phyloP scores from a whole-genome alignment of 441 rosid genomes.

The Viola pubescens region DNA sequence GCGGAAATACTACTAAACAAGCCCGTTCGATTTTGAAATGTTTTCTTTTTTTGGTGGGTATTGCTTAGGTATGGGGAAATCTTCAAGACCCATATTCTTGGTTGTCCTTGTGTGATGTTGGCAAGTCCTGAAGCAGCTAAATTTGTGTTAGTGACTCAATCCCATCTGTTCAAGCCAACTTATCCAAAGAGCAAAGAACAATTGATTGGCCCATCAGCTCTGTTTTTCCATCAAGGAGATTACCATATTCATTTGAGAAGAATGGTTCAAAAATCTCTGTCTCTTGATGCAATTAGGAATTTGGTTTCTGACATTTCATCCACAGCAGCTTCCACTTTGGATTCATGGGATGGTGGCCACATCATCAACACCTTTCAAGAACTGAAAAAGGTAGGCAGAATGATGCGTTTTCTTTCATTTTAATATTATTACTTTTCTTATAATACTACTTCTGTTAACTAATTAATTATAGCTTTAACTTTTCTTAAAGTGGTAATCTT shows the following conservation, averaged over 20 bases:
- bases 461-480: background rate
- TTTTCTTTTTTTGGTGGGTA: background rate
- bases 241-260: conserved; percentile 61
- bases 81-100: conserved; percentile 82
- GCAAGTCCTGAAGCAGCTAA: conserved; percentile 81
- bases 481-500: background rate
- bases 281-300: conserved; percentile 38
- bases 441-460: background rate
- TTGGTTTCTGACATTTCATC: conserved; percentile 51
- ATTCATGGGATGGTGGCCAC: conserved; percentile 42
- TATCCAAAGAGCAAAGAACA: conserved; percentile 88
- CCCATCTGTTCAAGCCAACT: conserved; percentile 79
- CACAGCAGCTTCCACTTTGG: conserved; percentile 37
- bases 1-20: too few species aligned
- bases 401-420: background rate
- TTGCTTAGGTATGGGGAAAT: conserved; percentile 67
- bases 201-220: conserved; percentile 73
- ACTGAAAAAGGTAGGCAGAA: conserved; percentile 46
- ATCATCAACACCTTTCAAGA: conserved; percentile 50
- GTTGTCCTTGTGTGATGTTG: conserved; percentile 92
- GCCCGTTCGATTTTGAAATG: background rate
- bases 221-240: conserved; percentile 83
- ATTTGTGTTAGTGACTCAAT: conserved; percentile 55
- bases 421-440: background rate
- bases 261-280: conserved; percentile 54